Conservation (phyloP, 495 filamentous ascomycete genomes). For the Diplogelasinospora grovesii region DNA sequence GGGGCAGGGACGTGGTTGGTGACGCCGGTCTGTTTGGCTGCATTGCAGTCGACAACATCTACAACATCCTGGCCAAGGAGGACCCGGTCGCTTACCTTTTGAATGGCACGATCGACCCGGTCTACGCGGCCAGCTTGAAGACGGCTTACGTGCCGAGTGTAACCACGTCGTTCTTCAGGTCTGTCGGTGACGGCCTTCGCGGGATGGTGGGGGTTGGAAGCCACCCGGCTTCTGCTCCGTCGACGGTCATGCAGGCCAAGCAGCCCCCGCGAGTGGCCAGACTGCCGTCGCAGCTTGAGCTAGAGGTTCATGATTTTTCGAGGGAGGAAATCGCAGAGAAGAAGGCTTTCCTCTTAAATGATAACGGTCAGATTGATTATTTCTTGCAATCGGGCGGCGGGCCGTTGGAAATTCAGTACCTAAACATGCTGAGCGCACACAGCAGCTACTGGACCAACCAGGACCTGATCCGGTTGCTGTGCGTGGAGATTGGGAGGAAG, state of each 20-base stretch:
- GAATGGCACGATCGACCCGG: constrained; percentile 79
- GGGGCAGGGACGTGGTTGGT: constrained; percentile 62
- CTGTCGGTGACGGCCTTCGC: constrained; percentile 58
- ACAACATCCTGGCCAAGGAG: constrained; percentile 73
- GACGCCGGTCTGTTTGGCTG: constrained; percentile 78
- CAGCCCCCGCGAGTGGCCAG: constrained; percentile 44
- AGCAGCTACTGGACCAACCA: constrained; percentile 83
- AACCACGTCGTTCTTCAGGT: constrained; percentile 57
- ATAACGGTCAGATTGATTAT: constrained; percentile 92
- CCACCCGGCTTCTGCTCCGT: constrained; percentile 7
- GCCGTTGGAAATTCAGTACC: constrained; percentile 85
- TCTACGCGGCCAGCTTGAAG: constrained; percentile 70
- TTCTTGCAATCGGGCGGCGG: constrained; percentile 74
- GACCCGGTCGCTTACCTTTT: constrained; percentile 81
- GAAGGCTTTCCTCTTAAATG: constrained; percentile 80
- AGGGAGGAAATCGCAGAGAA: constrained; percentile 89
- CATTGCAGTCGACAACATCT: constrained; percentile 89
- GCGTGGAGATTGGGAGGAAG: constrained; percentile 74
- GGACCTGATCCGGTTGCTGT: constrained; percentile 82
- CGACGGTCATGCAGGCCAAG: constrained; percentile 8
- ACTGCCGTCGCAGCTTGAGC: constrained; percentile 82
- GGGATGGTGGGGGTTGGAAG: constrained; percentile 30
- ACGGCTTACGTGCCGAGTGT: constrained; percentile 70
- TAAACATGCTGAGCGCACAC: constrained; percentile 97
- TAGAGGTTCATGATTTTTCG: constrained; percentile 93